These are phyloP conservation scores for Bauhinia variegata DNA, from an alignment of 306 rosid genomes.

Conservation along the genomic window DNA sequence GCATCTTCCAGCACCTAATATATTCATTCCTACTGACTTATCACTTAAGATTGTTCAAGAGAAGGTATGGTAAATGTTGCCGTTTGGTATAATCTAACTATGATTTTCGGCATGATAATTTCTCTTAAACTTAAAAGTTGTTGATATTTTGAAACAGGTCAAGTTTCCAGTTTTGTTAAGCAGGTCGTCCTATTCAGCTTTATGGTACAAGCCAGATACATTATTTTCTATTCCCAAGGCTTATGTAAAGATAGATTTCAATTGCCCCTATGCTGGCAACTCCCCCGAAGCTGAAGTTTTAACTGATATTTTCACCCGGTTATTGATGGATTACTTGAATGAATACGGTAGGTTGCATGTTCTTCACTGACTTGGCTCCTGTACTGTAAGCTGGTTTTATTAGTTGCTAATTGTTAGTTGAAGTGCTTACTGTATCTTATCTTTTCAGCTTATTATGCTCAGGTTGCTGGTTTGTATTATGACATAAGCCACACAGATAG, in stretches of 20 bases:
- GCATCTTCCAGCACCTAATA: conserved; percentile 80
- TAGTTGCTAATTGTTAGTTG: conserved; percentile 31
- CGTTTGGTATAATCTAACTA: conserved; percentile 7
- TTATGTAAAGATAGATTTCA: conserved; percentile 73
- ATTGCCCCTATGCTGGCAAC: conserved; percentile 78
- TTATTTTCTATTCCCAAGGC: conserved; percentile 86
- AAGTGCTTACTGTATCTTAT: conserved; percentile 33
- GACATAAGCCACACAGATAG: conserved; percentile 49
- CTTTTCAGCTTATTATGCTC: conserved; percentile 84
- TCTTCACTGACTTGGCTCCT: conserved; percentile 7
- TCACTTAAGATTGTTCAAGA: conserved; percentile 66
- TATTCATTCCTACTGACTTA: conserved; percentile 85
- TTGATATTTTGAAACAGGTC: conserved; percentile 59
- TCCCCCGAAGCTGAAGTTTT: conserved; percentile 85
- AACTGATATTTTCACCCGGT: conserved; percentile 63
- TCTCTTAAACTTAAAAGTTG: conserved; percentile 35
- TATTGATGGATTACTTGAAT: conserved; percentile 91
- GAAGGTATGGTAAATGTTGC: conserved; percentile 48
- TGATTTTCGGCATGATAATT: conserved; percentile 12
- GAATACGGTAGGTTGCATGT: conserved; percentile 69
- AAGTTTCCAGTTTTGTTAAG: conserved; percentile 71
- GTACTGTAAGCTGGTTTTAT: conserved; percentile 1
- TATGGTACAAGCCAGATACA: conserved; percentile 91
- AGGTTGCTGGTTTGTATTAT: conserved; percentile 83
- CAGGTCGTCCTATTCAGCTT: conserved; percentile 68